These are phyloP conservation scores for Agaricus subrufescens DNA, from an alignment of 768 basidiomycete genomes.

Conservation along the genomic window DNA sequence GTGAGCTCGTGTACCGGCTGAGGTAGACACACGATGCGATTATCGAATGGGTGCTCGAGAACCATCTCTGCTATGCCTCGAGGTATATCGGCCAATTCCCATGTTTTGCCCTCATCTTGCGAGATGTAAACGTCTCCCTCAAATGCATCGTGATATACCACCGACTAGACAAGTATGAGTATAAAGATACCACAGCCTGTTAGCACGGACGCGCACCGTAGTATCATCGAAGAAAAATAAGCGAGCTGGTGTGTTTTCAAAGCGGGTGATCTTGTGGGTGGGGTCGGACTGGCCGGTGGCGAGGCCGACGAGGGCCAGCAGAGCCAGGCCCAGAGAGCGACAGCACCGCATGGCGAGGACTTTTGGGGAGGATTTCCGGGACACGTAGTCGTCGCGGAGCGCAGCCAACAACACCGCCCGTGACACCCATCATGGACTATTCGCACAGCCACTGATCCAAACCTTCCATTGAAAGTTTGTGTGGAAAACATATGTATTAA, in stretches of 20 bases:
- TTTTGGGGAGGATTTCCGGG: not conserved
- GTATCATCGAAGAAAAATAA: conserved; percentile 95
- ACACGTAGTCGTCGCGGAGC: conserved; percentile 11
- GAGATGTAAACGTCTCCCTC: conserved; percentile 74
- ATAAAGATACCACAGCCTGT: not conserved
- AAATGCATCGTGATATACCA: conserved; percentile 77
- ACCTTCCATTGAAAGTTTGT: too few relatives aligned
- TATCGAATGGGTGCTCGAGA: conserved; percentile 84
- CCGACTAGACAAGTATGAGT: conserved; percentile 21
- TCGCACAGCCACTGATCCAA: conserved; percentile 11
- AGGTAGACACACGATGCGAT: conserved; percentile 51
- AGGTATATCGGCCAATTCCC: conserved; percentile 49
- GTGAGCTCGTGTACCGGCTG: not conserved
- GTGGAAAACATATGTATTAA: too few relatives aligned
- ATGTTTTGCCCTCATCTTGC: conserved; percentile 79
- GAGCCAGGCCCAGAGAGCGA: conserved; percentile 1
- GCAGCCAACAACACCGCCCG: conserved; percentile 1
- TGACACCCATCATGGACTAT: conserved; percentile 2
- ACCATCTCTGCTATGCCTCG: conserved; percentile 62
- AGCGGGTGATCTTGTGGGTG: conserved; percentile 43
- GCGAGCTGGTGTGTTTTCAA: conserved; percentile 68
- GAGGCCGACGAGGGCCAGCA: not conserved
- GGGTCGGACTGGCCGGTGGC: conserved; percentile 23
- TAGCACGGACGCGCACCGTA: conserved; percentile 39
- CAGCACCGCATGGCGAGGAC: conserved; percentile 3